A percentile compares a stretch with the other conserved stretches of the same genome.
phyloP scores from a whole-genome alignment of 495 filamentous ascomycete species.

The Beverwykella pulmonaria region DNA sequence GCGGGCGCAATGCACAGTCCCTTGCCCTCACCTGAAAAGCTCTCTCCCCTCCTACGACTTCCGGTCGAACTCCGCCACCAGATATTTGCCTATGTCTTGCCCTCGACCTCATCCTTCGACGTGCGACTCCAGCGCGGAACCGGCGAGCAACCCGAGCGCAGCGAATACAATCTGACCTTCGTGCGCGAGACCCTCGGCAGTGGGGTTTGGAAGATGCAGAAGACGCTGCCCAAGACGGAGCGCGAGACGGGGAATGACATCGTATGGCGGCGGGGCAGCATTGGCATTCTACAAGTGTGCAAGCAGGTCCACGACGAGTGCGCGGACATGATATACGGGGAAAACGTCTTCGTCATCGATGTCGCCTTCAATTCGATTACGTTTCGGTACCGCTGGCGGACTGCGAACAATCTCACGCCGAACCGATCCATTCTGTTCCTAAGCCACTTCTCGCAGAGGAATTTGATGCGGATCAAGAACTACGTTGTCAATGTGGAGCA shows the following conservation, averaged over 20 bases:
- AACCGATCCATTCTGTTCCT: slow-evolving; percentile 42
- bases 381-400: slow-evolving; percentile 46
- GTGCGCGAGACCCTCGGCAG: slow-evolving; percentile 22
- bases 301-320: slow-evolving; percentile 46
- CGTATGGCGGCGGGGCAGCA: slow-evolving; percentile 45
- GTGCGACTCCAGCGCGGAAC: slow-evolving; percentile 17
- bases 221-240: slow-evolving; percentile 25
- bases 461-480: slow-evolving; percentile 44
- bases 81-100: slow-evolving; percentile 46
- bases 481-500: slow-evolving; percentile 47
- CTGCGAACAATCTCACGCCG: slow-evolving; percentile 43
- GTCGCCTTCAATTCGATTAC: slow-evolving; percentile 53
- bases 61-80: slow-evolving; percentile 47
- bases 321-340: slow-evolving; percentile 44
- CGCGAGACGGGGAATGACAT: slow-evolving; percentile 34
- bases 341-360: slow-evolving; percentile 54
- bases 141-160: slow-evolving; percentile 4
- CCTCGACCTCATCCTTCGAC: slow-evolving; percentile 35
- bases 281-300: slow-evolving; percentile 34
- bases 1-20: slow-evolving; percentile 1
- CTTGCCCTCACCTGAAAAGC: neutral
- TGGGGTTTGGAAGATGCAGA: slow-evolving; percentile 32
- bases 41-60: slow-evolving; percentile 40
- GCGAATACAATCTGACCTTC: slow-evolving; percentile 34
- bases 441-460: slow-evolving; percentile 40